Percentiles rank a stretch among this genome's conserved stretches.
Evolutionary conservation across 169 alveolate species (phyloP).

Genomic region (Babesia divergens): DNA sequence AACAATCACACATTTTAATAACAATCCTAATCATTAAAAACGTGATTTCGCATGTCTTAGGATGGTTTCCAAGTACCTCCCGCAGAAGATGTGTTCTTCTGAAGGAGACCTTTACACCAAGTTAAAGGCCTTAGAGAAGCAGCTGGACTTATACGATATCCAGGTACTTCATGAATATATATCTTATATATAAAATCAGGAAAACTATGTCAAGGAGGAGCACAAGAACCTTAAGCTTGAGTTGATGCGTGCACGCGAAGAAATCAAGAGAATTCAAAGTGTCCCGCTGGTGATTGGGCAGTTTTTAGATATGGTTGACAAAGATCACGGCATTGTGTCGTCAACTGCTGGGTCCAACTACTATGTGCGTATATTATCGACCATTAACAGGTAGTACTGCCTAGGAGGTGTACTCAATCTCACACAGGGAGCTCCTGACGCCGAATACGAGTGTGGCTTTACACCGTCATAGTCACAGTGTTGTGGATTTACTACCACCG

Average conservation of each 20-base stretch:
- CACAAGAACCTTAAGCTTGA: conserved; percentile 96
- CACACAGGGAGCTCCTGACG: conserved; percentile 91
- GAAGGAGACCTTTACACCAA: conserved; percentile 67
- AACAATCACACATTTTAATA: neutral
- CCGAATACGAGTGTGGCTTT: conserved; percentile 98
- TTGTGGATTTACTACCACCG: conserved; percentile 98
- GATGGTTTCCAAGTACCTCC: conserved; percentile 7
- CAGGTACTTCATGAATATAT: conserved; percentile 17
- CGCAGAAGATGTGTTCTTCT: conserved; percentile 6
- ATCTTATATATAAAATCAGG: conserved; percentile 67
- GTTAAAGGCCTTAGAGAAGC: conserved; percentile 84
- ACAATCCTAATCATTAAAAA: neutral
- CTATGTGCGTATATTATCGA: conserved; percentile 96
- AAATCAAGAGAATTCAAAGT: conserved; percentile 94
- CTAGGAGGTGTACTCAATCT: neutral
- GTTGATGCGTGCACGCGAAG: conserved; percentile 94
- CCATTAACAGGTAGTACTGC: conserved; percentile 87
- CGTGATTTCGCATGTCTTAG: neutral
- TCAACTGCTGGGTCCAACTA: conserved; percentile 95
- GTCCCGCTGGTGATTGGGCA: conserved; percentile 99
- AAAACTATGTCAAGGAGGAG: conserved; percentile 96
- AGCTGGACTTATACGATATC: conserved; percentile 82
- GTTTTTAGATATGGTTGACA: conserved; percentile 96
- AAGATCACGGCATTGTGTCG: conserved; percentile 94
- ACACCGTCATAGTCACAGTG: conserved; percentile 98